Percentiles rank a stretch among this genome's conserved stretches.
phyloP scores from a whole-genome alignment of 2,329 filamentous ascomycete species.

The Aschersonia sp. region DNA sequence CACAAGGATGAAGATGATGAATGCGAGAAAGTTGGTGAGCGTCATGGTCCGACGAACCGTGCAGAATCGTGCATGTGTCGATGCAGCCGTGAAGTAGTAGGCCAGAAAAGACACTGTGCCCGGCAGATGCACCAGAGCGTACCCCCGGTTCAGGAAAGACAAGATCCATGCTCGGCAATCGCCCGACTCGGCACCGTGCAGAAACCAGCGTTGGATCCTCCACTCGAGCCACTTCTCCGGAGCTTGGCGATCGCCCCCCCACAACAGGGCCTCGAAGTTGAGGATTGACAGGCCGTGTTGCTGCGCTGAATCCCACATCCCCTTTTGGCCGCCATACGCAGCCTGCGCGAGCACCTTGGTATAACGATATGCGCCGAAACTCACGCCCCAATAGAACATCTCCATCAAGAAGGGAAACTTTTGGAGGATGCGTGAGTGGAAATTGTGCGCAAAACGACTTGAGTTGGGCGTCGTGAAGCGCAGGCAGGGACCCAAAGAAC shows the following conservation, averaged over 20 bases:
- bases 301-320: constrained; percentile 23
- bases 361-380: constrained; percentile 4
- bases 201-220: constrained; percentile 41
- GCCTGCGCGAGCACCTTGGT: constrained; percentile 6
- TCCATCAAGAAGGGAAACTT: constrained; percentile 61
- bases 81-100: constrained; percentile 52
- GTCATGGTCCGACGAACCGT: constrained; percentile 38
- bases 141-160: constrained; percentile 51
- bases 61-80: constrained; percentile 39
- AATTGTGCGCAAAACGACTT: constrained; percentile 38
- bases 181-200: constrained; percentile 34
- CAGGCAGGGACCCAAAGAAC: constrained; percentile 6
- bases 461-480: constrained; percentile 46
- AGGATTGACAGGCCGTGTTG: constrained; percentile 3
- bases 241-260: constrained; percentile 3
- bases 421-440: constrained; percentile 48
- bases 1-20: constrained; percentile 38
- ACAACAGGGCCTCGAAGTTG: constrained; percentile 5
- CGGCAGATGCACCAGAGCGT: constrained; percentile 61
- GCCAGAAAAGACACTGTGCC: constrained; percentile 50
- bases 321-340: constrained; percentile 4
- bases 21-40: constrained; percentile 39
- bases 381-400: constrained; percentile 54
- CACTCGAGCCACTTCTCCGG: constrained; percentile 6
- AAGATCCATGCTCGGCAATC: constrained; percentile 28